A percentile compares a stretch with the other conserved stretches of the same genome.
These are phyloP conservation scores for Fragilaria crotonensis DNA, from an alignment of 108 stramenopile genomes.

Conservation along the genomic window DNA sequence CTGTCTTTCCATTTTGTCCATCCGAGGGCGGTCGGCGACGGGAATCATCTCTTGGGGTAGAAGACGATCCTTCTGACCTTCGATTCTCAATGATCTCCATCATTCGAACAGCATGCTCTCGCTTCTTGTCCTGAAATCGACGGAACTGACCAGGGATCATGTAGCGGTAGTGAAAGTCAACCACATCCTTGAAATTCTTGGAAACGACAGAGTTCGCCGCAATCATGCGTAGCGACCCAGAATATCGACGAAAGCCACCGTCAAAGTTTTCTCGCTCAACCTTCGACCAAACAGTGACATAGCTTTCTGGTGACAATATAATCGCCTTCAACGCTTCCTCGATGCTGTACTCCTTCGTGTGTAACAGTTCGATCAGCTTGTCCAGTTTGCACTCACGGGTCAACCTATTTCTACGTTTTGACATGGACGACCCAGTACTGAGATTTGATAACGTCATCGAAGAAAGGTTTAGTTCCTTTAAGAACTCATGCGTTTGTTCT, in stretches of 20 bases:
- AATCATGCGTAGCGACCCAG: slow-evolving; percentile 63
- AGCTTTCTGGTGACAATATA: slow-evolving; percentile 29
- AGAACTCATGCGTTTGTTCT: slow-evolving; percentile 18
- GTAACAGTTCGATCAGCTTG: slow-evolving; percentile 38
- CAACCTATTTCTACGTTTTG: slow-evolving; percentile 7
- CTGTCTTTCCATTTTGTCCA: slow-evolving; percentile 21
- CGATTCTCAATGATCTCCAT: slow-evolving; percentile 67
- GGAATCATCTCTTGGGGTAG: slow-evolving; percentile 7
- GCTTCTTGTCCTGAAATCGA: slow-evolving; percentile 66
- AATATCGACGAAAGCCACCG: slow-evolving; percentile 58
- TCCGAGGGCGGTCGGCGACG: slow-evolving; percentile 12
- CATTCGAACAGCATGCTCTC: slow-evolving; percentile 72
- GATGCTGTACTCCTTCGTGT: slow-evolving; percentile 35
- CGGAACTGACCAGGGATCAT: slow-evolving; percentile 86
- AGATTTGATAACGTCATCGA: slow-evolving; percentile 28
- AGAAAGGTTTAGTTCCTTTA: slow-evolving; percentile 9
- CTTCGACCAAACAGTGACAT: slow-evolving; percentile 46
- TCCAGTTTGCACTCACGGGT: slow-evolving; percentile 54
- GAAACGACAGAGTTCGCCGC: slow-evolving; percentile 29
- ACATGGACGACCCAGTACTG: slow-evolving; percentile 28
- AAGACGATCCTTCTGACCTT: slow-evolving; percentile 11
- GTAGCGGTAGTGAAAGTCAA: slow-evolving; percentile 86
- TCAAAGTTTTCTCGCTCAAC: slow-evolving; percentile 62
- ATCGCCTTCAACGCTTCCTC: slow-evolving; percentile 35
- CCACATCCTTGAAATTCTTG: slow-evolving; percentile 57